Percentiles rank a stretch among this genome's conserved stretches.
Evolutionary conservation across 257 asterid genomes (phyloP).

Genomic region (Primulina tabacum): DNA sequence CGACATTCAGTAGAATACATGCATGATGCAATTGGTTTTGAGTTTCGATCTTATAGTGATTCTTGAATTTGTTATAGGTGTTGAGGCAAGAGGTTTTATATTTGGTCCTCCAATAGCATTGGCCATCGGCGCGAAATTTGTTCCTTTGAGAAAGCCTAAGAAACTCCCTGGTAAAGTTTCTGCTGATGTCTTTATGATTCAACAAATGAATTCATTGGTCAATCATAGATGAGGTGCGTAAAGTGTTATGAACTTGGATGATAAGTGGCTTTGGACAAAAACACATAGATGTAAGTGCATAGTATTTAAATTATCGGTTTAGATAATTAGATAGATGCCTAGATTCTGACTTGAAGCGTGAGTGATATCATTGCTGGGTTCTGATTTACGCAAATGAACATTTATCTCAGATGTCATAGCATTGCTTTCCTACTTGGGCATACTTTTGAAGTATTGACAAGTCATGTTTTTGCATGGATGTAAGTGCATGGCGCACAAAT

Average conservation of each 20-base stretch:
- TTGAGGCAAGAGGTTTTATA: constrained; percentile 93
- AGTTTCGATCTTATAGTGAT: neutral
- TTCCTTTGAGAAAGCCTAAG: constrained; percentile 90
- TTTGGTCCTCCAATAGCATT: constrained; percentile 97
- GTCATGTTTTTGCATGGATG: constrained; percentile 4
- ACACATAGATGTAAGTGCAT: neutral
- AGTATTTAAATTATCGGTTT: neutral
- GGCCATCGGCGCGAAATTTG: constrained; percentile 93
- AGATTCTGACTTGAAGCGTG: neutral
- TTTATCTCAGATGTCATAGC: neutral
- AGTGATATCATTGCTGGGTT: neutral
- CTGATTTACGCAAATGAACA: neutral
- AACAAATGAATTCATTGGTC: constrained; percentile 6
- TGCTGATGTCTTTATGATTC: constrained; percentile 16
- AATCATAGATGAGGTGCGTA: constrained; percentile 7
- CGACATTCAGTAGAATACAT: neutral
- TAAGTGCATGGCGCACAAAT: neutral
- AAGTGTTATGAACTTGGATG: neutral
- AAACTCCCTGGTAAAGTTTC: constrained; percentile 67
- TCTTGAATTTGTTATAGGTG: constrained; percentile 46
- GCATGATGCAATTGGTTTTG: neutral
- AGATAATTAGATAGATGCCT: neutral
- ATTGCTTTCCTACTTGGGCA: neutral
- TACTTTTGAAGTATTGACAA: neutral
- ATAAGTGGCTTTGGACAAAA: constrained; percentile 2